Base-by-base conservation (phyloP, 139 green algal species). In the Chlamydomonas sp. region DNA sequence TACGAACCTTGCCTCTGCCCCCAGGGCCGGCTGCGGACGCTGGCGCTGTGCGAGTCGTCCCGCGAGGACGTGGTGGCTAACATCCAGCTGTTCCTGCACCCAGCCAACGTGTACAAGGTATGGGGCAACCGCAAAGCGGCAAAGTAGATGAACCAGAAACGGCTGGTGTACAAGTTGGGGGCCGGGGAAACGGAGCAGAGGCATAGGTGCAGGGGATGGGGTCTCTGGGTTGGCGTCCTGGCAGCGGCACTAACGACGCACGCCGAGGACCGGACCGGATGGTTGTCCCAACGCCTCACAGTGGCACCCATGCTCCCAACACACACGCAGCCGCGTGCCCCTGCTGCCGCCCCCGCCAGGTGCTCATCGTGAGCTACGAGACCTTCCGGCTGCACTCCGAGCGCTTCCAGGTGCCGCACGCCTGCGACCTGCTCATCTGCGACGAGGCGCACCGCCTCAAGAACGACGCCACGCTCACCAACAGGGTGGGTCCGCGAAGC, bases 361-460 rank as follows among this genome's bases (percentile, higher is more conserved):
- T 98, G 10, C 91, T 98, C 14, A 97, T 98, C 85, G 90, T 99
- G 18, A 97, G 93, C 49, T 99, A 99, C 91, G 98, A 99, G 92
- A 99, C 98, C 0, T 99, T 99, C 94, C 92, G 98, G 1, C 79
- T 99, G 77, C 97, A 99, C 91, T 86, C 93, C 14, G 89, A 95
- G 6, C 86, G 89, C 0, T 97, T 99, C 90, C 85, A 85, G 18
- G 86, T 74, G 76, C 80, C 81, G 0, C 91, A 88, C 57, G 86
- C 92, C 31, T 99, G 96, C 90, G 97, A 99, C 90, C 94, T 99
- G 78, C 94, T 99, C 6, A 98, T 99, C 85, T 99, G 97, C 81
- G 98, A 99, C 88, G 98, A 99, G 93, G 97, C 97, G 31, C 98
- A 99, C 91, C 93, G 98, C 1, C 94, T 99, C 31, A 99, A 99